Percentiles rank a stretch among this genome's conserved stretches.
These are phyloP conservation scores for Septoria petroselini DNA, from an alignment of 2,329 filamentous ascomycete genomes.

Conservation along the genomic window DNA sequence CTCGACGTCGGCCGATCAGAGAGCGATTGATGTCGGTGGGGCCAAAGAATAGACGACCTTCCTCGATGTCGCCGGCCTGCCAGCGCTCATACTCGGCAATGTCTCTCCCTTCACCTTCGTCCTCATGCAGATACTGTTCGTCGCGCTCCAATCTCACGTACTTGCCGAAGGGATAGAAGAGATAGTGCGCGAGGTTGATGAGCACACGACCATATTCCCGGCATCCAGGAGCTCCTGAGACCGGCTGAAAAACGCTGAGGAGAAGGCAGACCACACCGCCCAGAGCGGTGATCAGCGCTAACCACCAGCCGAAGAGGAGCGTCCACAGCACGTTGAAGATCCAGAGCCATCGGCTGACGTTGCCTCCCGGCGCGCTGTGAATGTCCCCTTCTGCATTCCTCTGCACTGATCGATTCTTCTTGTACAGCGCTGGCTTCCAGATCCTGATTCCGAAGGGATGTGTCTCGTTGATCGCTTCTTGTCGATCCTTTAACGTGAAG, in stretches of 20 bases:
- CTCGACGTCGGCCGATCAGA: conserved; percentile 78
- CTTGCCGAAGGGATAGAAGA: conserved; percentile 95
- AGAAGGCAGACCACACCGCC: conserved; percentile 76
- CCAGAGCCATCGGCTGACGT: conserved; percentile 78
- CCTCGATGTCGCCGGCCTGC: conserved; percentile 95
- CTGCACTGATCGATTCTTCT: conserved; percentile 93
- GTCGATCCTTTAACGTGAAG: conserved; percentile 94
- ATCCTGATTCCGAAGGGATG: conserved; percentile 98
- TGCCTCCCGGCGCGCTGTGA: conserved; percentile 85
- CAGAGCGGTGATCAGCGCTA: conserved; percentile 69
- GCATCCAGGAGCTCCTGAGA: conserved; percentile 67
- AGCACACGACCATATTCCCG: conserved; percentile 82
- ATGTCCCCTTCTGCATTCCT: conserved; percentile 96
- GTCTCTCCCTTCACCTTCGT: conserved; percentile 90
- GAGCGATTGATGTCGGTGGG: conserved; percentile 67
- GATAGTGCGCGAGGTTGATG: conserved; percentile 76
- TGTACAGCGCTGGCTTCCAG: conserved; percentile 98
- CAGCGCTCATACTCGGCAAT: conserved; percentile 99
- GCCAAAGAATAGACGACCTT: conserved; percentile 93
- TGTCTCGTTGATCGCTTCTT: conserved; percentile 97
- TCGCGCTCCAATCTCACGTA: conserved; percentile 92
- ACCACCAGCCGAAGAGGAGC: conserved; percentile 92
- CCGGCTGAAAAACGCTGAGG: conserved; percentile 66
- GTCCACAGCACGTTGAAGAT: conserved; percentile 92
- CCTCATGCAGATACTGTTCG: conserved; percentile 89